A percentile compares a stretch with the other conserved stretches of the same genome.
These are phyloP conservation scores for Dioszegia crocea DNA, from an alignment of 768 basidiomycete species.

Conservation along the genomic window DNA sequence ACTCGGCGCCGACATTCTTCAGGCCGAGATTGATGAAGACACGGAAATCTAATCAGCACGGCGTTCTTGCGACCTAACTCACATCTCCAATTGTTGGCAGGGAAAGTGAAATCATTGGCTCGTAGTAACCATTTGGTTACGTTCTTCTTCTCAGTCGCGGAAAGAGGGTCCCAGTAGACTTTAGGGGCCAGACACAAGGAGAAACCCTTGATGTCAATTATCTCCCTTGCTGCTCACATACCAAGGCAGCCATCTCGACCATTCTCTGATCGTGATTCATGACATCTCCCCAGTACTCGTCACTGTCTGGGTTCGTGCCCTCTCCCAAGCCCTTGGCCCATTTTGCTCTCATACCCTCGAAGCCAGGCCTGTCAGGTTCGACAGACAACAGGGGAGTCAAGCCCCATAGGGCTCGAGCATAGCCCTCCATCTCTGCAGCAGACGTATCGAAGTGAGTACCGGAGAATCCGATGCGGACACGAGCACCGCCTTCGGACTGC, in stretches of 20 bases:
- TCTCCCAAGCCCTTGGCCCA: constrained; percentile 65
- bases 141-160: constrained; percentile 13
- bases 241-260: constrained; percentile 75
- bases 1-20: constrained; percentile 29
- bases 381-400: constrained; percentile 24
- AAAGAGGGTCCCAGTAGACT: constrained; percentile 51
- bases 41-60: constrained; percentile 21
- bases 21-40: constrained; percentile 30
- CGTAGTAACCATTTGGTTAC: constrained; percentile 22
- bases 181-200: constrained; percentile 63
- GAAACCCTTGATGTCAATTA: constrained; percentile 52
- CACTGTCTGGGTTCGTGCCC: constrained; percentile 60
- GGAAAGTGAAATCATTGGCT: constrained; percentile 19
- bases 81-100: constrained; percentile 38
- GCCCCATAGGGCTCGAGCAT: constrained; percentile 29
- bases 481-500: constrained; percentile 19
- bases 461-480: constrained; percentile 28
- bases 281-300: constrained; percentile 74
- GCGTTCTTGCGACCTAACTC: background rate
- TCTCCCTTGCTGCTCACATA: constrained; percentile 6
- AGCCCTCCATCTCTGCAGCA: constrained; percentile 40
- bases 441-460: constrained; percentile 31
- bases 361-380: constrained; percentile 22
- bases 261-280: constrained; percentile 68
- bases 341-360: constrained; percentile 15